phyloP scores from a whole-genome alignment of 495 filamentous ascomycete genomes.

The Neurospora sp. region DNA sequence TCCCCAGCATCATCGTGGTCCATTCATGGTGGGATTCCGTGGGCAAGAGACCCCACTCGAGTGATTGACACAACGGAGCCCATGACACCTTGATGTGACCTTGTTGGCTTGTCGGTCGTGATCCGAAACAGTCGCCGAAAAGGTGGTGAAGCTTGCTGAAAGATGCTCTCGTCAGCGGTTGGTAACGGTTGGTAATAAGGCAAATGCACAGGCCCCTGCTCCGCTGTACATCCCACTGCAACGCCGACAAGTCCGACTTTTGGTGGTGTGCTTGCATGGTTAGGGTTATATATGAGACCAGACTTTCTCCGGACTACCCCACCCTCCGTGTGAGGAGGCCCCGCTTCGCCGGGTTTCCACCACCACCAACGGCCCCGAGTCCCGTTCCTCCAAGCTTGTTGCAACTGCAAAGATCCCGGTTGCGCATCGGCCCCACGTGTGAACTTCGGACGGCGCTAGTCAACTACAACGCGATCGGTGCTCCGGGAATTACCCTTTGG shows the following conservation, averaged over 20 bases:
- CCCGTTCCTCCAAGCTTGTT: neutral
- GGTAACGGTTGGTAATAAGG: neutral
- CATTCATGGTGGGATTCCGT: neutral
- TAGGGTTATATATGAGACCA: neutral
- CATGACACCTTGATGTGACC: neutral
- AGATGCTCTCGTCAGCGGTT: neutral
- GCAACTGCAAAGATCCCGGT: neutral
- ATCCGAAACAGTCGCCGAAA: neutral
- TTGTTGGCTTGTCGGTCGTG: neutral
- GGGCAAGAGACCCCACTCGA: neutral
- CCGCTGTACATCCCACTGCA: neutral
- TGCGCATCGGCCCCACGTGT: neutral
- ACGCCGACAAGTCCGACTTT: neutral
- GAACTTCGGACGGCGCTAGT: neutral
- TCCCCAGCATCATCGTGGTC: neutral
- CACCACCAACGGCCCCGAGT: neutral
- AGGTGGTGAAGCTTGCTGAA: neutral
- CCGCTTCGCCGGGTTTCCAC: neutral
- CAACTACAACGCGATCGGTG: neutral
- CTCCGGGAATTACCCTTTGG: neutral
- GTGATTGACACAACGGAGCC: neutral
- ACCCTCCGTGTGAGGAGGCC: neutral
- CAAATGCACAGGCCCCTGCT: neutral
- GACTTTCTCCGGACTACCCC: neutral
- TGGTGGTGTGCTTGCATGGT: neutral